Base-by-base conservation (phyloP, 129 eudicot genomes). In the sunflower (Helianthus annuus) region DNA sequence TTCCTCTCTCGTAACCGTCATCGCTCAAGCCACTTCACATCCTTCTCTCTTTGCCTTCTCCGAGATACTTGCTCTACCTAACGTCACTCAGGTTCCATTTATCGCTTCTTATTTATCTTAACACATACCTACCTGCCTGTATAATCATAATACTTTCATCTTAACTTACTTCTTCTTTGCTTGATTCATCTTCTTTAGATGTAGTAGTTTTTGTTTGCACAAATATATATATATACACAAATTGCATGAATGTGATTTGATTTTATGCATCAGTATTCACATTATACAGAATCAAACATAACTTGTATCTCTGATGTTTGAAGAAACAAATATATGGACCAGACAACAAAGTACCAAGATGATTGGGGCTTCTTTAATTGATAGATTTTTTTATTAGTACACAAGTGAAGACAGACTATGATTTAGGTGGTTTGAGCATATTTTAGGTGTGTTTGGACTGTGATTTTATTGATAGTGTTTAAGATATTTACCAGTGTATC, bases 31-130 rank as follows among this genome's bases (percentile, higher is more conserved):
- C 48, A 77, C 70, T 22, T 69, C 81, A 38, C 81, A 77, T 69
- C 81, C 81, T 51, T 69, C 81, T 13, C 81, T 77, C 55, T 77
- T 77, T 39, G 81, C 76, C 3, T 77, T 77, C 71, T 77, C 81
- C 65, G 81, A 77, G 71, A 77, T 77, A 36, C 70, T 77, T 19
- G 38, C 81, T 53, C 14, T 77, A 1, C 81, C 76, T 27, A 68
- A 69, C 48, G 76, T 77, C 42, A 62, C 51, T 6, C 36, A 77
- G 81, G 81, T 77, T 8, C 48, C 27, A 53, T 75, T 65, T 1
- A 5, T 27, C 22, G 19, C 11, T 16, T 38, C 52, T 36, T 70
- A n/a, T 48, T 48, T 22, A 22, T 12, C 10, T 32, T 32, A 19
- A 19, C 2, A 66, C 19, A 4, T 40, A 24, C 0, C 22, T 19